Conservation (phyloP, 306 rosid species). For the Gleditsia sinensis region DNA sequence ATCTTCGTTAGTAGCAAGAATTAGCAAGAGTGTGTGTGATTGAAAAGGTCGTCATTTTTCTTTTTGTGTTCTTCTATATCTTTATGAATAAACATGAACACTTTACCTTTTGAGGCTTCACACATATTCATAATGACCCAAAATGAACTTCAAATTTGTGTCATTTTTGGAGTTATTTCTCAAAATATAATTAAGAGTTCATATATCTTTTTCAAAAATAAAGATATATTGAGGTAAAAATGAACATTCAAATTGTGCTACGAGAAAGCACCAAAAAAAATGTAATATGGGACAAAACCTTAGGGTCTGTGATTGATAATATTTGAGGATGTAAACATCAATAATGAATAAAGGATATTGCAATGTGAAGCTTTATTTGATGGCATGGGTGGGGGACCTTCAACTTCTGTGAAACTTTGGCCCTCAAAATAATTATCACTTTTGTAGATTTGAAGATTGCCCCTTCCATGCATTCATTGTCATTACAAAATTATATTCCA, state of each 20-base stretch:
- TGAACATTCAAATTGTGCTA: slow-evolving; percentile 4
- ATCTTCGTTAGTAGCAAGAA: too few species aligned
- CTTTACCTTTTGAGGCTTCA: background rate
- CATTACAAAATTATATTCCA: background rate
- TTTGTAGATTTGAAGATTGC: slow-evolving; percentile 46
- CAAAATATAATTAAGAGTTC: slow-evolving; percentile 6
- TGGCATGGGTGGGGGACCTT: slow-evolving; percentile 61
- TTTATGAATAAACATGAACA: background rate
- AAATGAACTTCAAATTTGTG: slow-evolving; percentile 16
- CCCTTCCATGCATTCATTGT: slow-evolving; percentile 34
- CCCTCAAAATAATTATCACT: slow-evolving; percentile 32
- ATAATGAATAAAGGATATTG: slow-evolving; percentile 37
- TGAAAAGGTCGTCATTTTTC: background rate
- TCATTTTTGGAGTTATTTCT: background rate
- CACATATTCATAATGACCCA: background rate
- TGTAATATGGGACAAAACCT: slow-evolving; percentile 43
- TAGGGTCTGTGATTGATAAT: slow-evolving; percentile 51
- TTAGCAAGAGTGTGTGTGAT: too few species aligned
- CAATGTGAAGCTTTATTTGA: slow-evolving; percentile 51
- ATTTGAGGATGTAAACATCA: slow-evolving; percentile 46
- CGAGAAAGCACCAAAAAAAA: slow-evolving; percentile 39
- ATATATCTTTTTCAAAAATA: background rate
- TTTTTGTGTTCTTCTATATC: slow-evolving; percentile 18
- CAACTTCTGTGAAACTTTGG: slow-evolving; percentile 39
- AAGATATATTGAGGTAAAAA: background rate